Evolutionary conservation across 345 rosid species (phyloP), one percentile per base, ranked within the genome.

Genomic region (Turnera subulata): DNA sequence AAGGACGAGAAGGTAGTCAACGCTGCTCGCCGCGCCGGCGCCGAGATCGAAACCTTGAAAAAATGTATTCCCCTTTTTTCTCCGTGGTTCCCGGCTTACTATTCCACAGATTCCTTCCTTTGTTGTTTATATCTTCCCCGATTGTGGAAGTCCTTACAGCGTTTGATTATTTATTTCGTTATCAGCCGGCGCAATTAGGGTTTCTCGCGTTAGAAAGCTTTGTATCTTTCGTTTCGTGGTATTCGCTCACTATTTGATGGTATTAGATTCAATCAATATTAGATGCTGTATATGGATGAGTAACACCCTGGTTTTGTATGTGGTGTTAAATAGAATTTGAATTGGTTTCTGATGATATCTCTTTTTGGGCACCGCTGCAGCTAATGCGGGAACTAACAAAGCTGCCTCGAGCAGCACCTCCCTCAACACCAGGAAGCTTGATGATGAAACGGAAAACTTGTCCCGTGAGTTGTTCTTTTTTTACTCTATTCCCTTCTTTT

Each of bases 351-450:
- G 16, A 42, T 42, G 16, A 4, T 26, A 1, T 9, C 46, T 42
- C 0, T 53, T 2, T 42, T 59, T 50, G 14, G 5, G 47, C 40
- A 11, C 6, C 35, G 29, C 7, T 79, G 68, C 76, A 89, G 99
- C 77, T 48, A 81, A 69, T 78, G 99, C 87, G 67, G 97, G 96
- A 53, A 62, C 89, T 12, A 93, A 93, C 80, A 93, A 68, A 71
- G 92, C 99, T 2, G 96, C 99, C 29, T 89, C 97, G 10, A 89
- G 96, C 70, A 69, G 96, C 70, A 87, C 99, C 47, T 61, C 97
- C 58, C 55, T 93, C 63, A 93, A 93, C 75, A 93, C 99, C 6
- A 89, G 85, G 79, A 85, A 80, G 82, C 96, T 89, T 60, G 96
- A 89, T 69, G 97, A 93, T 19, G 97, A 90, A 62, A 84, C 90